Conservation (phyloP, 2,329 filamentous ascomycete species). For the Lanzia echinophila region DNA sequence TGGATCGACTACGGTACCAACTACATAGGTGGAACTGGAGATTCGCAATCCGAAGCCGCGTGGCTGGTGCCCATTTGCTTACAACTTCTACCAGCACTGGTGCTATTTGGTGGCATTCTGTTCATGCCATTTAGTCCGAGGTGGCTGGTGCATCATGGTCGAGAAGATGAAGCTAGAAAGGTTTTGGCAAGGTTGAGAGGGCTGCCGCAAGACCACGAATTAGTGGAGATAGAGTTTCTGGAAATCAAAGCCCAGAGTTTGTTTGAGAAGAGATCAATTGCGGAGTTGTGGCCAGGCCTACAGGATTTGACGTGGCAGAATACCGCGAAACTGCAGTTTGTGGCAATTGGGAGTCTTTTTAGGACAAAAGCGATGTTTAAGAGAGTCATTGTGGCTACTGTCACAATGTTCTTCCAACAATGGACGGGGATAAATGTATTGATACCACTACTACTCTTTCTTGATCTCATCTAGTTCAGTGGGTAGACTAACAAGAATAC, state of each 20-base stretch:
- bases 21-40: conserved; percentile 57
- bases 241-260: conserved; percentile 74
- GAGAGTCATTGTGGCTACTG: conserved; percentile 55
- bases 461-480: background rate
- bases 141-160: conserved; percentile 65
- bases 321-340: conserved; percentile 61
- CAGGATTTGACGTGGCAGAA: conserved; percentile 54
- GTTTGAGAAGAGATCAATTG: conserved; percentile 67
- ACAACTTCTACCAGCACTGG: conserved; percentile 59
- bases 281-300: conserved; percentile 61
- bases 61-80: conserved; percentile 70
- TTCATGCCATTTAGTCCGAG: conserved; percentile 77
- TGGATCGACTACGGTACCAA: conserved; percentile 62
- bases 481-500: no score
- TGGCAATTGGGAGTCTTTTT: conserved; percentile 60
- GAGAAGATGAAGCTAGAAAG: conserved; percentile 59
- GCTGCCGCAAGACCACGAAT: conserved; percentile 54
- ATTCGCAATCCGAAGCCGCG: conserved; percentile 55
- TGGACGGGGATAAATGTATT: conserved; percentile 40
- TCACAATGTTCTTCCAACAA: conserved; percentile 57
- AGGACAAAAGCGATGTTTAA: conserved; percentile 59
- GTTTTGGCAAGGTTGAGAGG: conserved; percentile 59
- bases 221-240: conserved; percentile 70
- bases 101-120: conserved; percentile 64
- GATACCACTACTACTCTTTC: background rate